Percentiles rank a stretch among this genome's conserved stretches.
Conservation (phyloP, 1,284 basidiomycete species). For the Cystobasidium slooffiae region DNA sequence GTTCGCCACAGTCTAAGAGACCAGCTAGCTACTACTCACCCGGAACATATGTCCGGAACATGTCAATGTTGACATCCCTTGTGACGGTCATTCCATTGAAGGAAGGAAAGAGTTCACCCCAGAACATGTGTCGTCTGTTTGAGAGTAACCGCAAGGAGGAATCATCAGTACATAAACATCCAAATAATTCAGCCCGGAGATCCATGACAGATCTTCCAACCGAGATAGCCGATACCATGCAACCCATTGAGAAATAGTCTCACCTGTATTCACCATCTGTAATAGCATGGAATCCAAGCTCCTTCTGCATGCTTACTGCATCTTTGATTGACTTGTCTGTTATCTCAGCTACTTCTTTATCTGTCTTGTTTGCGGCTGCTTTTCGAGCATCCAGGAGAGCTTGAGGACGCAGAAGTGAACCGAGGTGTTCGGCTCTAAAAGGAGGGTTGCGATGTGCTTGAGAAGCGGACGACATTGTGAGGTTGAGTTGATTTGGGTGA, state of each 20-base stretch:
- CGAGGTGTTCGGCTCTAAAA: constrained; percentile 57
- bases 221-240: background rate
- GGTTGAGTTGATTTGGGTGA: too few relatives aligned
- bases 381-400: constrained; percentile 54
- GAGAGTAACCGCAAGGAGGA: constrained; percentile 11
- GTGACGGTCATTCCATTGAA: constrained; percentile 64
- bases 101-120: constrained; percentile 66
- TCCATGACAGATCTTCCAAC: background rate
- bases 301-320: constrained; percentile 55
- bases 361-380: constrained; percentile 52
- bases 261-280: constrained; percentile 59
- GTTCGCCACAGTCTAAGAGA: background rate
- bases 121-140: constrained; percentile 50
- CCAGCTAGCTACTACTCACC: constrained; percentile 41
- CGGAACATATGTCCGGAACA: constrained; percentile 38
- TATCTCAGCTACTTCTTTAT: constrained; percentile 51
- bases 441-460: constrained; percentile 47
- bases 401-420: constrained; percentile 56
- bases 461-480: too few relatives aligned
- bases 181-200: background rate
- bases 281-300: constrained; percentile 55
- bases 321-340: constrained; percentile 58
- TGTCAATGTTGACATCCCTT: constrained; percentile 16
- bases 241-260: constrained; percentile 13
- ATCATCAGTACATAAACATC: constrained; percentile 34